Conservation (phyloP, 73 alveolate species). For the Paramecium biaurelia region DNA sequence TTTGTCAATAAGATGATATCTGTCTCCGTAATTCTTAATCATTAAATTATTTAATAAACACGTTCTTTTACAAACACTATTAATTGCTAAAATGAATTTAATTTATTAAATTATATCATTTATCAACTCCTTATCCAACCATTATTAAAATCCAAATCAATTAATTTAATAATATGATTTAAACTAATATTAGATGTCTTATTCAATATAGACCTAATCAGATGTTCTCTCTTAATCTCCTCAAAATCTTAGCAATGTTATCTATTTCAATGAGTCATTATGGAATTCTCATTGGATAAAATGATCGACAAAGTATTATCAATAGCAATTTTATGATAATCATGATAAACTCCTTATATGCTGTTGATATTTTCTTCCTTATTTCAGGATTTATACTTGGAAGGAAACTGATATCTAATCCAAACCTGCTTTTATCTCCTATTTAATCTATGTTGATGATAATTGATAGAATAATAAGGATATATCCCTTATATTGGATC, state of each 20-base stretch:
- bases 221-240: not conserved
- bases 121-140: not conserved
- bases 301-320: not conserved
- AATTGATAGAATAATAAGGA: not conserved
- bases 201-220: not conserved
- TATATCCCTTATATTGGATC: not conserved
- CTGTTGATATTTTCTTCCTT: not conserved
- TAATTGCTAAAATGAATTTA: not conserved
- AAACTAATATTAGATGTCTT: not conserved
- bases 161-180: not conserved
- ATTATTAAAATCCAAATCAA: not conserved
- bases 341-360: not conserved
- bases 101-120: not conserved
- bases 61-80: conserved; percentile 19
- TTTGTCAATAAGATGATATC: conserved; percentile 21
- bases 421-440: not conserved
- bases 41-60: not conserved
- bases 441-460: not conserved
- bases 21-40: not conserved
- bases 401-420: not conserved
- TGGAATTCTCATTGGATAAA: not conserved
- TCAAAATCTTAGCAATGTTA: not conserved
- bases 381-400: not conserved
- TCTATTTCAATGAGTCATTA: not conserved
- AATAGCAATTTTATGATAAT: not conserved